Base-by-base conservation (phyloP, 1,284 basidiomycete species). In the Rhodotorula sp. region DNA sequence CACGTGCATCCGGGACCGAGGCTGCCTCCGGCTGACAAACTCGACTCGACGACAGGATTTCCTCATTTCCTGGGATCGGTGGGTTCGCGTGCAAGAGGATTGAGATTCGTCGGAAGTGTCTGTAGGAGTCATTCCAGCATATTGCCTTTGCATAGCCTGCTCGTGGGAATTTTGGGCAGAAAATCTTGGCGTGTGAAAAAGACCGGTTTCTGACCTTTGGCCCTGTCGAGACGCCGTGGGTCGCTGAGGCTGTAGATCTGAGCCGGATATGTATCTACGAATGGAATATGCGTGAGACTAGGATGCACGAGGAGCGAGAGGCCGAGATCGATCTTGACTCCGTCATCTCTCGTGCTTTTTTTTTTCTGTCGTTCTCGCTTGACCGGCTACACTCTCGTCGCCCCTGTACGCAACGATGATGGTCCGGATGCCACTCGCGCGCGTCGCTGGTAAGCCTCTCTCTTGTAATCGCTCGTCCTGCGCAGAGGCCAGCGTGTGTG, bases 81-180 rank as follows among this genome's bases (percentile, higher is more conserved):
- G 67, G 70, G 48, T 71, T 24, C n/a, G 60, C 48, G 69, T 71
- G 2, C 49, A 67, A 24, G 66, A 68, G 30, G 67, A 68, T 22
- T 68, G 26, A 55, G 55, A 7, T 8, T 42, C 37, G 10, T 42
- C 37, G 37, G 10, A 12, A 42, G 37, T 2, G 37, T 42, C 37
- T 42, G 12, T 14, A 42, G 37, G 10, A 42, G 37, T 42, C 37
- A 3, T 42, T 12, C 8, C 12, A 12, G 37, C n/a, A n/a, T n/a
- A 42, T 10, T 12, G 37, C 37, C 37, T 42, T 2, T 42, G 14
- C 37, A 42, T 42, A 42, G 37, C 14, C 37, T 10, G 37, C 37
- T 42, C 37, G 10, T 42, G 37, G 37, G 8, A 42, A n/a, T n/a
- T 42, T 42, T 8, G 8, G 37, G 37, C 37, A 42, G 37, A 42